These are phyloP conservation scores for Trichoderma atroviride DNA, from an alignment of 2,329 filamentous ascomycete genomes.

Conservation along the genomic window DNA sequence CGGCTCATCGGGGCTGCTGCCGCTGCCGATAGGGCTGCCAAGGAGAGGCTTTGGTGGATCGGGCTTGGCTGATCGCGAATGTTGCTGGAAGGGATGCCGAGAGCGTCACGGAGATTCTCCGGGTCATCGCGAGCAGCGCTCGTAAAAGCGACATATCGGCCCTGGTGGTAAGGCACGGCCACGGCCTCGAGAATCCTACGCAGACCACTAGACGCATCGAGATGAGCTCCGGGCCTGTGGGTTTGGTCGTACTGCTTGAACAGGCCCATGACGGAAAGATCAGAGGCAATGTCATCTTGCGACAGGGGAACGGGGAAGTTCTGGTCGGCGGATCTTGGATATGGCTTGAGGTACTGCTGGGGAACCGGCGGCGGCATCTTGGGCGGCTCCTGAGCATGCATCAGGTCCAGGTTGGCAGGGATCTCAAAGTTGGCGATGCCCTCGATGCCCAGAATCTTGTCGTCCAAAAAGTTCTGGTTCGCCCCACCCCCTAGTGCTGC, in stretches of 20 bases:
- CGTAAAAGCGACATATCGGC: constrained; percentile 53
- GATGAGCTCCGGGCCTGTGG: constrained; percentile 57
- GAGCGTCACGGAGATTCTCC: constrained; percentile 52
- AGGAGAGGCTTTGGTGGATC: constrained; percentile 31
- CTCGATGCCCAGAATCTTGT: constrained; percentile 62
- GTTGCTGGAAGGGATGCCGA: constrained; percentile 52
- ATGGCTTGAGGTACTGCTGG: constrained; percentile 61
- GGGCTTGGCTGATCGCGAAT: constrained; percentile 47
- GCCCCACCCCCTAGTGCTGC: constrained; percentile 62
- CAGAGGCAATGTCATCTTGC: constrained; percentile 56
- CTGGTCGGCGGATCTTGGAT: constrained; percentile 56
- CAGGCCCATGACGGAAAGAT: constrained; percentile 60
- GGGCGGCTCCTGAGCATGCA: constrained; percentile 56
- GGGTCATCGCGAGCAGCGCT: constrained; percentile 51
- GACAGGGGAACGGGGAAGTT: constrained; percentile 57
- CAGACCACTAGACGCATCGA: constrained; percentile 57
- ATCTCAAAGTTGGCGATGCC: constrained; percentile 62
- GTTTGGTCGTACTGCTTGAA: constrained; percentile 59
- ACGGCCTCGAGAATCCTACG: constrained; percentile 60
- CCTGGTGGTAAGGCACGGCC: constrained; percentile 51
- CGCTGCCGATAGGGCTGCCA: constrained; percentile 39
- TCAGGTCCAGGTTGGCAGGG: constrained; percentile 59
- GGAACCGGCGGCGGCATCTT: constrained; percentile 62
- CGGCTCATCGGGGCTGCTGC: constrained; percentile 57
- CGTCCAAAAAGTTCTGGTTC: constrained; percentile 59